Conservation (phyloP, 768 basidiomycete species). For the Coprinopsis strossmayeri region DNA sequence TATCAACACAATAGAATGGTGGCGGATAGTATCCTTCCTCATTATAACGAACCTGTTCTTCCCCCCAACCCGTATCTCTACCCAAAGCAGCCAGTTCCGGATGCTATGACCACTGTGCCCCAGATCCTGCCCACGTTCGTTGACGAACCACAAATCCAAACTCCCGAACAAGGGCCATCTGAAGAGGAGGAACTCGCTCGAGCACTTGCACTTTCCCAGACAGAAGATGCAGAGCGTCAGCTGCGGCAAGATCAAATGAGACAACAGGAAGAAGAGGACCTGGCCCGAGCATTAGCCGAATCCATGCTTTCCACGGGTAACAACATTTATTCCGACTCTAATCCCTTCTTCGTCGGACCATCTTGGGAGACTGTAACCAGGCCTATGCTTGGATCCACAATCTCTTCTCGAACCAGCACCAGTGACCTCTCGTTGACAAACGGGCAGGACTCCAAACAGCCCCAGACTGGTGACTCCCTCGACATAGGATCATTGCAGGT, state of each 20-base stretch:
- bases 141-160: background rate
- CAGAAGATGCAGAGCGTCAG: constrained; percentile 31
- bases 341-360: constrained; percentile 10
- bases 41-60: too few species aligned
- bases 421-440: too few species aligned
- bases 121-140: background rate
- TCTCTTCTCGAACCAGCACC: background rate
- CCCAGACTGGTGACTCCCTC: too few species aligned
- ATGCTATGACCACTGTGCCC: too few species aligned
- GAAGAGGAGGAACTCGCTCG: constrained; percentile 40
- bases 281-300: constrained; percentile 53
- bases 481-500: too few species aligned
- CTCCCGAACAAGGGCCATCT: background rate
- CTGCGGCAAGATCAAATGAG: constrained; percentile 26
- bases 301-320: constrained; percentile 21
- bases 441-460: too few species aligned
- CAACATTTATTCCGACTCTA: constrained; percentile 3
- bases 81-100: too few species aligned
- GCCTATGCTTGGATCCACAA: constrained; percentile 4
- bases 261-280: constrained; percentile 57
- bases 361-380: constrained; percentile 4
- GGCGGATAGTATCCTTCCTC: too few species aligned
- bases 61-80: too few species aligned
- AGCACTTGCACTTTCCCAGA: constrained; percentile 42
- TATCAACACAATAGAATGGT: background rate